Evolutionary conservation across 2,329 filamentous ascomycete genomes (phyloP), one percentile per base, ranked within the genome.

Genomic region (Exserohilum rostratum): DNA sequence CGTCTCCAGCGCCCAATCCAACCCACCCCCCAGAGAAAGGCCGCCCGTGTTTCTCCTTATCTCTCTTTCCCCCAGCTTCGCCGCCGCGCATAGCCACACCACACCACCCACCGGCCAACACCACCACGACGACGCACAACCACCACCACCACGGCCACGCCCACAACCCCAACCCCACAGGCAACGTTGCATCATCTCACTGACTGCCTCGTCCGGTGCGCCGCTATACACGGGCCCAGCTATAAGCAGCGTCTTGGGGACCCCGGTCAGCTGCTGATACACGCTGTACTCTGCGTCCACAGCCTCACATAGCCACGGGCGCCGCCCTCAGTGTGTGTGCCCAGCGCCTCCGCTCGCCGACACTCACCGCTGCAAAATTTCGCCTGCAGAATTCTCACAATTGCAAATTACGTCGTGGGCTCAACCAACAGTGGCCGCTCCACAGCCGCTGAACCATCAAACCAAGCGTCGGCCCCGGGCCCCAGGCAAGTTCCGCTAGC

Each of bases 281-380:
- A 52, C 43, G 56, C 48, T 56, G 50, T 49, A 44, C 52, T 44
- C 53, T 46, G 52, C 48, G 45, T 51, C 54, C 56, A 61, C 61
- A 56, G 56, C 61, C 58, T 61, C 61, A 64, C 51, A 50, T 45
- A 55, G 58, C 58, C 50, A 57, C 44, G 48, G 58, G 57, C 52
- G 49, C 44, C 22, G 22, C 22, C 22, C 22, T 25, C 22, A 25
- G 22, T 15, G 20, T 6, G 20, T 6, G 18, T 15, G 13, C 38
- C 38, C 27, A 55, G 22, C 46, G 43, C 30, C 29, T 29, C 31
- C 53, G 52, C 54, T 64, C 55, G 61, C 61, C 61, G 61, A 64
- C 61, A 53, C 60, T 64, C 55, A 64, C 61, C 61, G 61, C 61
- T 62, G 53, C 59, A 58, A 56, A 61, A 58, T 62, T 62, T 58